Evolutionary conservation across 1,139 yeast species (phyloP), one percentile per base, ranked within the genome.

Genomic region (Pichia sp.): DNA sequence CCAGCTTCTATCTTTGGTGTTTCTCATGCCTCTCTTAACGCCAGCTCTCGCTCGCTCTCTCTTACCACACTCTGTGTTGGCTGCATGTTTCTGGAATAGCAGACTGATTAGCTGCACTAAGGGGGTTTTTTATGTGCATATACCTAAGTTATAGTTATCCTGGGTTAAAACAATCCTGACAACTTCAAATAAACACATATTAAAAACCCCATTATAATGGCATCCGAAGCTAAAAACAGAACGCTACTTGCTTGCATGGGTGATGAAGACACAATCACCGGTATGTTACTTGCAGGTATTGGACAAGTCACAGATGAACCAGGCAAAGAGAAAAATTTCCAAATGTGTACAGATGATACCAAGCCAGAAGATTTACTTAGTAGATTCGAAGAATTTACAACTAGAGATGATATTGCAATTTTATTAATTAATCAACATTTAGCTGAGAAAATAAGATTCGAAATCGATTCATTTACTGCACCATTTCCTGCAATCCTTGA

Each of bases 401-500:
- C 70, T 42, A 75, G 98, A 60, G 83, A 86, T 51, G 98, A 91
- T 59, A 83, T 91, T 57, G 98, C 98, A 25, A 88, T 91, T 46
- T 65, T 91, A 48, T 72, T 91, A 60, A 88, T 91, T 60, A 91
- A 89, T 62, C 99, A 91, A 63, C 96, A 88, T 64, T 72, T 91
- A 54, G 98, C 98, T 11, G 97, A 93, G 57, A 74, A 78, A 55
- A 91, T 91, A 46, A 75, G 99, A 63, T 74, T 72, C 53, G 73
- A 76, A 52, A 88, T 91, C 37, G 99, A 93, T 59, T 71, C 76
- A 37, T 91, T 76, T 64, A 79, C 95, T 26, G 79, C 80, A 53
- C 95, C 98, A 10, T 91, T 91, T 65, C 99, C 99, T 7, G 96
- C 98, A 3, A 79, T 91, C 39, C 72, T 91, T 58, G 99, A 91